phyloP scores from a whole-genome alignment of 768 basidiomycete species.

The Russula compacta region DNA sequence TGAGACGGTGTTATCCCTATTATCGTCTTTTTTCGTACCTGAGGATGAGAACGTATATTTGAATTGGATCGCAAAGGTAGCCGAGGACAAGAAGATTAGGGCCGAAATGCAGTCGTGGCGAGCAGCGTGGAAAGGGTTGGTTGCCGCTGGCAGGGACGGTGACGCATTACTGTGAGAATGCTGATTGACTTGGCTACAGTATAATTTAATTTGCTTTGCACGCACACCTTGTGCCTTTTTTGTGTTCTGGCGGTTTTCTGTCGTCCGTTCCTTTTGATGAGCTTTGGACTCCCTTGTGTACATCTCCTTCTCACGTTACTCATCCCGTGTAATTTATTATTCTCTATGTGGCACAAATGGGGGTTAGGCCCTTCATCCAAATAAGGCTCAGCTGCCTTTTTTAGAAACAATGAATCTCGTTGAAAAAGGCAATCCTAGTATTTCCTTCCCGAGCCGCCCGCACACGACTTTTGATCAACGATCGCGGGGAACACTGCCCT shows the following conservation, averaged over 20 bases:
- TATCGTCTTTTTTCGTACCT: constrained; percentile 93
- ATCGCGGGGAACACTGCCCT: neutral
- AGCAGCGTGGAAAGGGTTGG: constrained; percentile 66
- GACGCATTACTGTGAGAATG: constrained; percentile 46
- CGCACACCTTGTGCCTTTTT: neutral
- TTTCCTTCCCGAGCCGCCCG: too few relatives aligned
- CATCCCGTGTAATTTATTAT: constrained; percentile 10
- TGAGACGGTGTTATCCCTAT: constrained; percentile 82
- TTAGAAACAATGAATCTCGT: neutral
- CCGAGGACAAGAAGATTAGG: constrained; percentile 57
- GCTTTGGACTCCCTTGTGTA: neutral
- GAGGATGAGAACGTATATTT: constrained; percentile 81
- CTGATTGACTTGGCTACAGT: neutral
- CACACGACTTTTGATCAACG: too few relatives aligned
- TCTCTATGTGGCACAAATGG: too few relatives aligned
- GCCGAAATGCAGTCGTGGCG: constrained; percentile 69
- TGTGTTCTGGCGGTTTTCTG: neutral
- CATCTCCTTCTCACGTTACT: neutral
- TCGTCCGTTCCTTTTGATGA: neutral
- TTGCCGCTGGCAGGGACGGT: constrained; percentile 52
- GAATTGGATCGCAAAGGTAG: constrained; percentile 62
- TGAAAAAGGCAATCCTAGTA: constrained; percentile 2
- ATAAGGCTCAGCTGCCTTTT: neutral
- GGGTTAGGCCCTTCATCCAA: neutral
- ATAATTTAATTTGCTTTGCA: neutral